Conservation (phyloP, 2,329 filamentous ascomycete species). For the Fusarium acutatum region DNA sequence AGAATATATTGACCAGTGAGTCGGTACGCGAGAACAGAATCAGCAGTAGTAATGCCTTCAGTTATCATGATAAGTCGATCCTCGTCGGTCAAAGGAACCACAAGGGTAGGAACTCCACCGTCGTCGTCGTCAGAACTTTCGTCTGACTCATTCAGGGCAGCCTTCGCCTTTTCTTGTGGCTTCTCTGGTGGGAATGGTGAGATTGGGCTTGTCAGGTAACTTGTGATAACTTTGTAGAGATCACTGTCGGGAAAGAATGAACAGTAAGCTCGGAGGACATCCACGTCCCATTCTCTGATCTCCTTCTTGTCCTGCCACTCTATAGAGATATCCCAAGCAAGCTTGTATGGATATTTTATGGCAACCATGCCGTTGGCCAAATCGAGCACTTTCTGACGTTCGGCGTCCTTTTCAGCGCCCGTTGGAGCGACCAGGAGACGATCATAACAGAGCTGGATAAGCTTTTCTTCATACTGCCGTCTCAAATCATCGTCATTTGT, state of each 20-base stretch:
- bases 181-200: conserved; percentile 75
- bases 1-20: conserved; percentile 86
- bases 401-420: conserved; percentile 71
- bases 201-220: conserved; percentile 82
- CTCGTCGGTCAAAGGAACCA: conserved; percentile 72
- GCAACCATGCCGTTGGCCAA: conserved; percentile 93
- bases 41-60: conserved; percentile 71
- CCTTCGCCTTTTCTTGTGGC: conserved; percentile 33
- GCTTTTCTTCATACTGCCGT: conserved; percentile 88
- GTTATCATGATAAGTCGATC: conserved; percentile 85
- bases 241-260: conserved; percentile 85
- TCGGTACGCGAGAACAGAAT: conserved; percentile 84
- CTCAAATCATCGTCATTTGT: conserved; percentile 84
- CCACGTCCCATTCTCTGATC: conserved; percentile 79
- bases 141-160: conserved; percentile 52
- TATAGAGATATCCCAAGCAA: conserved; percentile 90
- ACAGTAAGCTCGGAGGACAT: conserved; percentile 82
- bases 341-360: conserved; percentile 87
- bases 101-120: conserved; percentile 60
- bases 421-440: conserved; percentile 73
- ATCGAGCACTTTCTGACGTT: conserved; percentile 77
- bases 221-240: conserved; percentile 81
- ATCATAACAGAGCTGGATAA: conserved; percentile 83
- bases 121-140: conserved; percentile 69
- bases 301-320: conserved; percentile 87